Evolutionary conservation across 2,329 filamentous ascomycete genomes (phyloP).

Genomic region (Ophiobolus disseminans): DNA sequence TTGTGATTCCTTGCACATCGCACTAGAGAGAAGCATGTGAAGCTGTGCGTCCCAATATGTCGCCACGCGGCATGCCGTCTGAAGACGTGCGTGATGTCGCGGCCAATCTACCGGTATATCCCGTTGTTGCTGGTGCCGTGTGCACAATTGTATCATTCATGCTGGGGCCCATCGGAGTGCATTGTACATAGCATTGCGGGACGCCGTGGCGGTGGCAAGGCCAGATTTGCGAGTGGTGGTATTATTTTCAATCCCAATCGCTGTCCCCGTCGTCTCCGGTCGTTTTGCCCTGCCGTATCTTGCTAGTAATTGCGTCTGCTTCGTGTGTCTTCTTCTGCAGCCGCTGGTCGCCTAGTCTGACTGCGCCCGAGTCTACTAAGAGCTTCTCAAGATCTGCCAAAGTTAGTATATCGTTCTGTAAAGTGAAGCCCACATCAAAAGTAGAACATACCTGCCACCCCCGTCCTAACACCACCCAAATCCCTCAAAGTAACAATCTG

Average conservation of each 20-base stretch:
- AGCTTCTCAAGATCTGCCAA: conserved; percentile 74
- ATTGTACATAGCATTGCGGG: neutral
- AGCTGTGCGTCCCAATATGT: no score
- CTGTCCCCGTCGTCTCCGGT: conserved; percentile 59
- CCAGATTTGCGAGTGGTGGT: neutral
- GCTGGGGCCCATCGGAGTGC: neutral
- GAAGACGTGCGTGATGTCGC: no score
- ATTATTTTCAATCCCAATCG: conserved; percentile 65
- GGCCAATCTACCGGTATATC: no score
- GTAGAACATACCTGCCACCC: conserved; percentile 6
- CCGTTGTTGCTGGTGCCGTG: no score
- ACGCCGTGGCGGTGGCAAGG: neutral
- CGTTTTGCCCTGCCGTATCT: conserved; percentile 53
- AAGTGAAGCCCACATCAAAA: conserved; percentile 20
- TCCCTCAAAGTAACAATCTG: conserved; percentile 90
- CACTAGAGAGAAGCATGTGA: no score
- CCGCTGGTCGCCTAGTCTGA: conserved; percentile 79
- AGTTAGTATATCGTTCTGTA: conserved; percentile 1
- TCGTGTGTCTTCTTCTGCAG: conserved; percentile 67
- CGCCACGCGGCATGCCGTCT: no score
- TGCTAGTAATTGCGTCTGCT: conserved; percentile 60
- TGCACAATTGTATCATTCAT: neutral
- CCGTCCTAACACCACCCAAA: conserved; percentile 65
- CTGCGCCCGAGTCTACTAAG: conserved; percentile 80
- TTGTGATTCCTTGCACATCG: no score